Conservation (phyloP, 352 stramenopile genomes). For the Globisporangium megalacanthum region DNA sequence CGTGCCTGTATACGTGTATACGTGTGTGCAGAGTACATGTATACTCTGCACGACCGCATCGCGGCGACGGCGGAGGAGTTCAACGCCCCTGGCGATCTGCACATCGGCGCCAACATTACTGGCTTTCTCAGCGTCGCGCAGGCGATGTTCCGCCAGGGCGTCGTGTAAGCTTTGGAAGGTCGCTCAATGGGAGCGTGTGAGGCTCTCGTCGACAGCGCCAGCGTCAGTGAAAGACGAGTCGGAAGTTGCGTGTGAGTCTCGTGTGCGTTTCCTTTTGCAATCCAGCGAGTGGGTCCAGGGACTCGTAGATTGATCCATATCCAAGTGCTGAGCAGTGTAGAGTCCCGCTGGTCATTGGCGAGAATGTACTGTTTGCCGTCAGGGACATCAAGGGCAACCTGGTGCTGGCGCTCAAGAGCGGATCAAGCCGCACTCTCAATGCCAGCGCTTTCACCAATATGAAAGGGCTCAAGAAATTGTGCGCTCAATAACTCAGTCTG, state of each 20-base stretch:
- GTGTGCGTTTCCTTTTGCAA: no score
- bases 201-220: no score
- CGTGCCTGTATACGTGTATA: background rate
- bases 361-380: no score
- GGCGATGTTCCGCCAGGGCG: constrained; percentile 96
- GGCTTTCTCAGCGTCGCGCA: constrained; percentile 97
- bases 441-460: background rate
- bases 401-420: background rate
- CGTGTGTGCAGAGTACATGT: constrained; percentile 65
- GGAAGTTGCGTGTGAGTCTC: no score
- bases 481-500: background rate
- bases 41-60: constrained; percentile 63
- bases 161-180: constrained; percentile 72
- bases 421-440: background rate
- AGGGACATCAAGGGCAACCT: constrained; percentile 1
- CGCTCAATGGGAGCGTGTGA: no score
- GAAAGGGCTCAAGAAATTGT: constrained; percentile 4
- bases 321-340: no score
- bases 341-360: no score
- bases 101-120: constrained; percentile 93
- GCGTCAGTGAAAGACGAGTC: no score
- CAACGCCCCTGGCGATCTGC: constrained; percentile 68
- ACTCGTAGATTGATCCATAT: no score
- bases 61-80: constrained; percentile 69
- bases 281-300: no score